phyloP scores from a whole-genome alignment of 176 grass and related monocot species.

The Leersia perrieri region DNA sequence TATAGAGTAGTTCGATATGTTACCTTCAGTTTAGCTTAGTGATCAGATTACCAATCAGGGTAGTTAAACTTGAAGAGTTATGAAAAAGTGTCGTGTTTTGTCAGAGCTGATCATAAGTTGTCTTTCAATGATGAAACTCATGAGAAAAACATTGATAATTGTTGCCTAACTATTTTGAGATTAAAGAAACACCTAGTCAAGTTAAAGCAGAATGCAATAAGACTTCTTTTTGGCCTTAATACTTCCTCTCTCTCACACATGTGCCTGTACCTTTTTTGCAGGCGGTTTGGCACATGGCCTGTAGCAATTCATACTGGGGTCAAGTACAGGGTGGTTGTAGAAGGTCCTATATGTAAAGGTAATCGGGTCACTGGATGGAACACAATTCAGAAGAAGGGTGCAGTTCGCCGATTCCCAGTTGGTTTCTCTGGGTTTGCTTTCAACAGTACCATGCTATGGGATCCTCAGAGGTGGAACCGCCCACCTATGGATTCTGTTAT shows the following conservation, averaged over 20 bases:
- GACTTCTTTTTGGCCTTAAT: background rate
- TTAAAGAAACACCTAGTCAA: background rate
- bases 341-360: constrained; percentile 90
- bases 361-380: constrained; percentile 80
- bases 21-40: constrained; percentile 3
- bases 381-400: constrained; percentile 43
- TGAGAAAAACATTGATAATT: background rate
- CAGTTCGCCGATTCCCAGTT: constrained; percentile 56
- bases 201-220: constrained; percentile 5
- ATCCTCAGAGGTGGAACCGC: constrained; percentile 74
- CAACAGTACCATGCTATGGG: constrained; percentile 91
- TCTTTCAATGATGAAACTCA: background rate
- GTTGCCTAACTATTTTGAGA: constrained; percentile 14
- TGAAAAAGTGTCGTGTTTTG: background rate
- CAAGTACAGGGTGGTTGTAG: constrained; percentile 54
- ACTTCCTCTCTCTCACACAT: background rate
- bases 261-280: constrained; percentile 32
- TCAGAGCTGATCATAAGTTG: background rate
- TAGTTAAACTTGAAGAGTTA: background rate
- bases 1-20: background rate
- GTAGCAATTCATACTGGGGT: constrained; percentile 62
- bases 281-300: constrained; percentile 82
- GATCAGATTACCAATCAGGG: background rate
- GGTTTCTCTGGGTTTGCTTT: constrained; percentile 80
- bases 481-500: constrained; percentile 64